phyloP scores from a whole-genome alignment of 2,329 filamentous ascomycete species.

The Saccharata proteae region DNA sequence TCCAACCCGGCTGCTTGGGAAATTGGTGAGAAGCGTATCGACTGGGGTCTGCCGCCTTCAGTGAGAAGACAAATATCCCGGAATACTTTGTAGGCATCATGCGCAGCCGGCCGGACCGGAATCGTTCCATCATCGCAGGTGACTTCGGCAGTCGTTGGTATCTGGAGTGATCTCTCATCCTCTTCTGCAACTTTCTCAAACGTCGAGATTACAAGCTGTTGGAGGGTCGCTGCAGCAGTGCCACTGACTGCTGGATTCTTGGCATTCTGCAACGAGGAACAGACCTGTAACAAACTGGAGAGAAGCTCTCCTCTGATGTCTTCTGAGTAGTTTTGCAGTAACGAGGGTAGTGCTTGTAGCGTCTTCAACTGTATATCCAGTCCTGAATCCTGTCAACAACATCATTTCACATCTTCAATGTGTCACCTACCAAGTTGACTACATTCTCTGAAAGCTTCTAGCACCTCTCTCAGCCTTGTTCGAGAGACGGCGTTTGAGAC shows the following conservation, averaged over 20 bases:
- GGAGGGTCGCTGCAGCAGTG: conserved; percentile 89
- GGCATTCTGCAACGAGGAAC: conserved; percentile 78
- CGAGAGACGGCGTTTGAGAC: conserved; percentile 69
- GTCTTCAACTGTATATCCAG: conserved; percentile 94
- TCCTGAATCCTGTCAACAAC: conserved; percentile 28
- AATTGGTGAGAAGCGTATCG: conserved; percentile 65
- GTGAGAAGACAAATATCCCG: conserved; percentile 82
- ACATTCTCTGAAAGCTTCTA: conserved; percentile 79
- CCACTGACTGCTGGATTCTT: conserved; percentile 92
- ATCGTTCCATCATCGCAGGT: conserved; percentile 53
- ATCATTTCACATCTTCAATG: too few species aligned
- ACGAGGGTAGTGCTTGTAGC: conserved; percentile 75
- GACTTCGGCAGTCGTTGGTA: conserved; percentile 53
- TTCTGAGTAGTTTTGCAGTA: conserved; percentile 79
- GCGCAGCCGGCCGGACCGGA: conserved; percentile 59
- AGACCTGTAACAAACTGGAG: conserved; percentile 75
- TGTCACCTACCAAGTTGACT: conserved; percentile 56
- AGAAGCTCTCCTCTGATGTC: conserved; percentile 73
- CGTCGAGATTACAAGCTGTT: conserved; percentile 82
- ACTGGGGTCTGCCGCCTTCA: conserved; percentile 71
- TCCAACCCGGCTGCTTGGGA: conserved; percentile 79
- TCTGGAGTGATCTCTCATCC: conserved; percentile 47
- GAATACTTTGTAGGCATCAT: conserved; percentile 78
- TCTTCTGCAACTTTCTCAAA: conserved; percentile 84
- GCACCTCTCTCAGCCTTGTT: conserved; percentile 68